Evolutionary conservation across 495 filamentous ascomycete genomes (phyloP).

Genomic region (Copromyces sp.): DNA sequence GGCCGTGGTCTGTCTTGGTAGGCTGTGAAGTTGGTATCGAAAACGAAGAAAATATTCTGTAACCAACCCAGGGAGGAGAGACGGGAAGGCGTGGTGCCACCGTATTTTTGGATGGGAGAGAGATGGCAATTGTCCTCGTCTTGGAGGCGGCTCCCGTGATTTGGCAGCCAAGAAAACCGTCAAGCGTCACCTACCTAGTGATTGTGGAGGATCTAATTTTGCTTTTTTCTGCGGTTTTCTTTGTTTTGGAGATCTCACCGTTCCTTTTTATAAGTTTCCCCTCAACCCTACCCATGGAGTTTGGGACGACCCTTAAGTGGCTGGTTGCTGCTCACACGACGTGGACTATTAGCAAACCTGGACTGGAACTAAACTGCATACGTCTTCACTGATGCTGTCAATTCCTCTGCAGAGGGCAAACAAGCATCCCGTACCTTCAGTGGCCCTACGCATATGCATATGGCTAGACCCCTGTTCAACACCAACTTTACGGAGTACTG

Average conservation of each 20-base stretch:
- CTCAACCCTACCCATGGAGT: neutral
- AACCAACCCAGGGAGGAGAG: neutral
- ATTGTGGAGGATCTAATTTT: neutral
- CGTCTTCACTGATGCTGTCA: neutral
- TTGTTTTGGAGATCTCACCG: neutral
- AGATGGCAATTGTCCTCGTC: neutral
- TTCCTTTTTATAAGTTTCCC: neutral
- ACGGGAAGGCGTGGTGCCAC: neutral
- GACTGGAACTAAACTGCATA: neutral
- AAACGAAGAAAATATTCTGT: neutral
- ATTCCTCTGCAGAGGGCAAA: neutral
- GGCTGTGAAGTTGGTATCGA: neutral
- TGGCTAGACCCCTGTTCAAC: neutral
- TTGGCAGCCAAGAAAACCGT: neutral
- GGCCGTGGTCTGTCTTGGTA: neutral
- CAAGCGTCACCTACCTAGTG: neutral
- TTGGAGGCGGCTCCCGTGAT: neutral
- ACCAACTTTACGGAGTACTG: neutral
- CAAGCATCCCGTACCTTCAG: neutral
- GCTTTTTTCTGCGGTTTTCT: neutral
- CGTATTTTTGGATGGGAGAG: neutral
- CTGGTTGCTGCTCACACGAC: neutral
- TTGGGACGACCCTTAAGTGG: neutral
- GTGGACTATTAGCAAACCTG: neutral
- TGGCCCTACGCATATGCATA: neutral